Conservation (phyloP, 495 filamentous ascomycete species). For the Mytilinidion resinicola region DNA sequence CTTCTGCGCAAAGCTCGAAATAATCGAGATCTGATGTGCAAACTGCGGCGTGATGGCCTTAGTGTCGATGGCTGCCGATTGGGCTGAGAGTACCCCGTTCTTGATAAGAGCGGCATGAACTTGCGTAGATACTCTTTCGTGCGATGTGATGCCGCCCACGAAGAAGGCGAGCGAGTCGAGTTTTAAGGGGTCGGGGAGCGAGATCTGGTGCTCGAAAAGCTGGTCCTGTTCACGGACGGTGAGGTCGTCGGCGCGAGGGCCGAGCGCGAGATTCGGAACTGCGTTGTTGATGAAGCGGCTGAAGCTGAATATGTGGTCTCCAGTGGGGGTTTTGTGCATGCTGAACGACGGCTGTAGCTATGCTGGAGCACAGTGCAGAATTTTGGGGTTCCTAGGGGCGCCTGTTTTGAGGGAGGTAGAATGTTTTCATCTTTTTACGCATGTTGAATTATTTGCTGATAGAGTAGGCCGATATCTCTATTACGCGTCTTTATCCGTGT, state of each 20-base stretch:
- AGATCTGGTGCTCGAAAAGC: slow-evolving; percentile 30
- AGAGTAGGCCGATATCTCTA: too few relatives aligned
- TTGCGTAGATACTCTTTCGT: slow-evolving; percentile 13
- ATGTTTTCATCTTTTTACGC: too few relatives aligned
- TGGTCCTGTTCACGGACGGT: slow-evolving; percentile 23
- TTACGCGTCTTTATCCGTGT: too few relatives aligned
- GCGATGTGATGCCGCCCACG: slow-evolving; percentile 19
- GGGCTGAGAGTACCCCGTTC: slow-evolving; percentile 17
- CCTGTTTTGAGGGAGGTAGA: too few relatives aligned
- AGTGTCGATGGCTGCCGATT: slow-evolving; percentile 21
- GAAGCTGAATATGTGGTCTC: slow-evolving; percentile 12
- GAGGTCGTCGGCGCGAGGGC: slow-evolving; percentile 17
- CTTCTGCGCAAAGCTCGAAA: slow-evolving; percentile 30
- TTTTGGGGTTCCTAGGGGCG: too few relatives aligned
- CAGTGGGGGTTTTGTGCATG: slow-evolving; percentile 2
- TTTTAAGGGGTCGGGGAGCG: slow-evolving; percentile 15
- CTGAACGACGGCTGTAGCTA: not conserved
- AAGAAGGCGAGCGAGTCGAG: slow-evolving; percentile 25
- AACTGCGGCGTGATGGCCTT: slow-evolving; percentile 24
- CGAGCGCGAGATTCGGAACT: slow-evolving; percentile 13
- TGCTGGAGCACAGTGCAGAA: too few relatives aligned
- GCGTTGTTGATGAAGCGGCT: slow-evolving; percentile 17
- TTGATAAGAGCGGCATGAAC: slow-evolving; percentile 27
- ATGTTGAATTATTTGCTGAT: too few relatives aligned
- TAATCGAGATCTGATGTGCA: slow-evolving; percentile 23